phyloP scores from a whole-genome alignment of 192 early-diverging fungal species.

The Allomyces macrogynus region DNA sequence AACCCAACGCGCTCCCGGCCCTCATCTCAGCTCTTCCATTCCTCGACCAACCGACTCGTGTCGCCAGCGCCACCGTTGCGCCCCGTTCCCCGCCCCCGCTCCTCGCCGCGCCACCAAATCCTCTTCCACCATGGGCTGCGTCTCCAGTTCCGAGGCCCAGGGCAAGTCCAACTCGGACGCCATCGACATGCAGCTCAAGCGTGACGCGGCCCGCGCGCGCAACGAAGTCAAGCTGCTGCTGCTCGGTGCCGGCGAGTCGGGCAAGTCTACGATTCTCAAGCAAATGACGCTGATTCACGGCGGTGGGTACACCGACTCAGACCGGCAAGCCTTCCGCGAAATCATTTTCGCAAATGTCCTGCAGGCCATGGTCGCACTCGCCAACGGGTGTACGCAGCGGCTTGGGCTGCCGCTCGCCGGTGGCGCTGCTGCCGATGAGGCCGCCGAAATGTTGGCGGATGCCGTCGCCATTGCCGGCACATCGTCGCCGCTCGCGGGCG shows the following conservation, averaged over 20 bases:
- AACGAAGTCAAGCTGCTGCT: slow-evolving; percentile 96
- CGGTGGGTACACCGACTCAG: slow-evolving; percentile 72
- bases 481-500: not conserved
- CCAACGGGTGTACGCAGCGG: slow-evolving; percentile 54
- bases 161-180: slow-evolving; percentile 65
- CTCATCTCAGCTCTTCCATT: too few relatives aligned
- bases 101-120: too few relatives aligned
- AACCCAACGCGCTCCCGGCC: too few relatives aligned
- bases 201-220: slow-evolving; percentile 54
- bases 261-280: slow-evolving; percentile 92
- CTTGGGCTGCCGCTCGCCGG: slow-evolving; percentile 55
- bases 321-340: slow-evolving; percentile 82
- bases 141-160: slow-evolving; percentile 28
- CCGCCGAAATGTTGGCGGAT: slow-evolving; percentile 53
- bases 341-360: slow-evolving; percentile 92
- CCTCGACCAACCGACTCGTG: too few relatives aligned
- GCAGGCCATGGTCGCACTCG: slow-evolving; percentile 89
- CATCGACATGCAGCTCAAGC: slow-evolving; percentile 72
- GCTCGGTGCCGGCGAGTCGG: slow-evolving; percentile 86
- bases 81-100: too few relatives aligned
- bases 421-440: slow-evolving; percentile 45
- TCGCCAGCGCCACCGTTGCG: too few relatives aligned
- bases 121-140: not conserved
- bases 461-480: slow-evolving; percentile 71
- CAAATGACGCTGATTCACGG: slow-evolving; percentile 98